These are phyloP conservation scores for Cladosporium sp. DNA, from an alignment of 2,329 filamentous ascomycete species.

Conservation along the genomic window DNA sequence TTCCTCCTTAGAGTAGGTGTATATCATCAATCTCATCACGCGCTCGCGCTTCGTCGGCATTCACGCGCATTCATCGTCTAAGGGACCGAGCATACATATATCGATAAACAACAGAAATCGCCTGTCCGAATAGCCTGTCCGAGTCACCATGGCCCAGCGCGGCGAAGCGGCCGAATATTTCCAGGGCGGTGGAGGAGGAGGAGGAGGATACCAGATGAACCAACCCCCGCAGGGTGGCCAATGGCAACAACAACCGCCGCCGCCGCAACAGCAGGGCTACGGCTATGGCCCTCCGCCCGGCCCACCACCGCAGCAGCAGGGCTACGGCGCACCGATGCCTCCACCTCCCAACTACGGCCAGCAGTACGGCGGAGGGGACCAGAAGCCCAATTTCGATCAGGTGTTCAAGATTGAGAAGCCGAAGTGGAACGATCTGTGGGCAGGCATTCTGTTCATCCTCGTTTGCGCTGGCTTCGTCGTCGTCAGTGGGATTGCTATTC, in stretches of 20 bases:
- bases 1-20: too few relatives aligned
- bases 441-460: slow-evolving; percentile 70
- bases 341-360: slow-evolving; percentile 35
- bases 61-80: neutral
- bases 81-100: neutral
- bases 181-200: slow-evolving; percentile 13
- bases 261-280: slow-evolving; percentile 29
- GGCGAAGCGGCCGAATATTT: slow-evolving; percentile 39
- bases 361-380: slow-evolving; percentile 31
- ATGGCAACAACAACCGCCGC: slow-evolving; percentile 27
- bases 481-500: slow-evolving; percentile 70
- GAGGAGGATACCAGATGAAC: slow-evolving; percentile 14
- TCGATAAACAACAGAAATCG: neutral
- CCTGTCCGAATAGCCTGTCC: too few relatives aligned
- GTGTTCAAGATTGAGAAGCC: slow-evolving; percentile 76
- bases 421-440: slow-evolving; percentile 92
- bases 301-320: slow-evolving; percentile 14
- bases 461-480: slow-evolving; percentile 70
- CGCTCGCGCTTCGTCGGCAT: too few relatives aligned
- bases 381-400: slow-evolving; percentile 65
- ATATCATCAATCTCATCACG: too few relatives aligned
- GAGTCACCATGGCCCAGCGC: slow-evolving; percentile 15
- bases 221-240: slow-evolving; percentile 15
- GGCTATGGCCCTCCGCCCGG: slow-evolving; percentile 10
- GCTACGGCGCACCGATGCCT: slow-evolving; percentile 16